Evolutionary conservation across 768 basidiomycete genomes (phyloP).

Genomic region (Phaffia tasmanica): DNA sequence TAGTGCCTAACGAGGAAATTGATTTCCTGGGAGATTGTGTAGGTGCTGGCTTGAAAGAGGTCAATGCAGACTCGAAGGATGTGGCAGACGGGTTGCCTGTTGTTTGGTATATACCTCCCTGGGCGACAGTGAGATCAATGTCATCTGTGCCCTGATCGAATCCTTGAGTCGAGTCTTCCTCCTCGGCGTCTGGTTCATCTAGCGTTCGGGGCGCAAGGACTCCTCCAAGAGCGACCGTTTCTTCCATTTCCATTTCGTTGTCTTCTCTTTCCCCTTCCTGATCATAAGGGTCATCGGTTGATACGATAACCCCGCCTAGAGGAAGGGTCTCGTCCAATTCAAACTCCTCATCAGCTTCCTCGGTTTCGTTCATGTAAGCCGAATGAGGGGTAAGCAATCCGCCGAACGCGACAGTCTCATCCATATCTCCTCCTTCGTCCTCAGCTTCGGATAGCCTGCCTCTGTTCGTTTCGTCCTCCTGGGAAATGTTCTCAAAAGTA

Average conservation of each 20-base stretch:
- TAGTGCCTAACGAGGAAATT: neutral
- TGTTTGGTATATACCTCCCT: constrained; percentile 3
- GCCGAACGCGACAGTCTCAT: no score
- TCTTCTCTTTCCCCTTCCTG: neutral
- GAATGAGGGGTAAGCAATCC: no score
- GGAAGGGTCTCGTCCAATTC: no score
- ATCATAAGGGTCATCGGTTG: no score
- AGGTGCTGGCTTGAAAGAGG: neutral
- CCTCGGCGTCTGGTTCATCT: neutral
- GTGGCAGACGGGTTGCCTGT: no score
- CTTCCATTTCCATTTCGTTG: constrained; percentile 37
- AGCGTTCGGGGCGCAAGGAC: constrained; percentile 32
- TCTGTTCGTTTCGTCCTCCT: no score
- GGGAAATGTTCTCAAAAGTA: no score
- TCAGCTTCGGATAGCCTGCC: no score
- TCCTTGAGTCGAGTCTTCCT: neutral
- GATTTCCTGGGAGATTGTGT: constrained; percentile 22
- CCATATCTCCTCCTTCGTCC: no score
- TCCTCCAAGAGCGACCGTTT: constrained; percentile 38
- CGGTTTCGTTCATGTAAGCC: no score
- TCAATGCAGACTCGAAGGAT: neutral
- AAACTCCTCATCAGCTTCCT: no score
- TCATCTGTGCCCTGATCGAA: neutral
- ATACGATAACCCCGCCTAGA: no score
- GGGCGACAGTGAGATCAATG: constrained; percentile 3